These are phyloP conservation scores for Lachancea lanzarotensis DNA, from an alignment of 805 yeast species.

Conservation along the genomic window DNA sequence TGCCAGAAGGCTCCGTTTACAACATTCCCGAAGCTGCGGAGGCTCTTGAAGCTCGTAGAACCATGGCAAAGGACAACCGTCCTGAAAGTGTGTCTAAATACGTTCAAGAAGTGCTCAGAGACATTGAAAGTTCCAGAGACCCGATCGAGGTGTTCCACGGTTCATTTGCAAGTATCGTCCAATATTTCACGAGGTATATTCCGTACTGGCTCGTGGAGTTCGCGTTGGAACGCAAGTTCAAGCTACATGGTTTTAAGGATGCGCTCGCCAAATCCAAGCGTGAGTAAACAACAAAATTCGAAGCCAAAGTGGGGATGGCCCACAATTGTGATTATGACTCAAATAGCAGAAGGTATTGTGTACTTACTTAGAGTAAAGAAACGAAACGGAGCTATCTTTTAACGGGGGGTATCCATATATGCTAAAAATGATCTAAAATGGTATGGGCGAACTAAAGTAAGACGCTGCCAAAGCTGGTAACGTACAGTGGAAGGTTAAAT, in stretches of 20 bases:
- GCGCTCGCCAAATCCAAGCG: conserved; percentile 1
- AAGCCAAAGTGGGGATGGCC: too few relatives aligned
- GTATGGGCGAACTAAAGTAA: too few relatives aligned
- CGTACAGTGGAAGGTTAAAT: neutral
- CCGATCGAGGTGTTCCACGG: conserved; percentile 57
- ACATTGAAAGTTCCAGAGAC: conserved; percentile 35
- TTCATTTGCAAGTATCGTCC: conserved; percentile 35
- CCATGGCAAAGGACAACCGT: conserved; percentile 50
- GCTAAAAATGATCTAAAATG: neutral
- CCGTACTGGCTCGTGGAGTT: conserved; percentile 46
- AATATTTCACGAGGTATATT: conserved; percentile 31
- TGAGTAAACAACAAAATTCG: neutral
- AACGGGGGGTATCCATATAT: neutral
- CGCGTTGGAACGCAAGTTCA: conserved; percentile 37
- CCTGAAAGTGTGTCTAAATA: conserved; percentile 58
- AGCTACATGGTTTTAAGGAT: conserved; percentile 17
- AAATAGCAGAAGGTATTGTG: neutral
- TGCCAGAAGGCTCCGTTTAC: conserved; percentile 52
- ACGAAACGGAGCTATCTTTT: neutral
- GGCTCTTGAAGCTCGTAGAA: conserved; percentile 45
- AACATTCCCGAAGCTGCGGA: conserved; percentile 44
- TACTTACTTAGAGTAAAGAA: neutral
- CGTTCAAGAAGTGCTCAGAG: conserved; percentile 49
- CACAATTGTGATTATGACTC: neutral
- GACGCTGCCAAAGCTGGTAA: too few relatives aligned